Percentiles rank a stretch among this genome's conserved stretches.
Evolutionary conservation across 441 rosid genomes (phyloP).

Genomic region (Geranium incanum): DNA sequence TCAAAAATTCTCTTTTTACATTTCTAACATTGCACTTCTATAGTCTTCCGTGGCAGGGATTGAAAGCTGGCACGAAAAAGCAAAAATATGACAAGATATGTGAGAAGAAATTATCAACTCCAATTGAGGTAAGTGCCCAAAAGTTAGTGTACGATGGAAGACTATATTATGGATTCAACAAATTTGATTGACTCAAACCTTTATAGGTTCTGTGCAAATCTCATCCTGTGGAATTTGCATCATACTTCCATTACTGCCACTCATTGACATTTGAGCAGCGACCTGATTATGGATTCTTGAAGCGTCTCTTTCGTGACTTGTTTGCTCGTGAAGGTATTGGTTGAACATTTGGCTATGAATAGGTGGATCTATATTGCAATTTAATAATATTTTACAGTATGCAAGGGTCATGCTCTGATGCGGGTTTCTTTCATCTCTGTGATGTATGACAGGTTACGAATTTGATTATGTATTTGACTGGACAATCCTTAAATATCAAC

Average conservation of each 20-base stretch:
- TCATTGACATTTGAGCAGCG: slow-evolving; percentile 75
- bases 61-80: slow-evolving; percentile 88
- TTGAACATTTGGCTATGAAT: not conserved
- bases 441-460: slow-evolving; percentile 44
- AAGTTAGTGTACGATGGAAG: slow-evolving; percentile 7
- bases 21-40: not conserved
- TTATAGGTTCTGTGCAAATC: slow-evolving; percentile 74
- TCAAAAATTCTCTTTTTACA: not conserved
- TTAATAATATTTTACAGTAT: not conserved
- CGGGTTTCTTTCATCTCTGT: not conserved
- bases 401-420: not conserved
- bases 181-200: slow-evolving; percentile 1
- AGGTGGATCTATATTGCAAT: not conserved
- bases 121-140: slow-evolving; percentile 63
- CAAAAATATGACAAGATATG: slow-evolving; percentile 90
- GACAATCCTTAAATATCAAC: slow-evolving; percentile 86
- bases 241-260: slow-evolving; percentile 84
- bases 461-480: slow-evolving; percentile 80
- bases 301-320: slow-evolving; percentile 72
- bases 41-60: slow-evolving; percentile 99
- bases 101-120: slow-evolving; percentile 89
- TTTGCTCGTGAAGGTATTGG: slow-evolving; percentile 65
- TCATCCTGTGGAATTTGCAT: slow-evolving; percentile 90
- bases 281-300: slow-evolving; percentile 90
- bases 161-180: not conserved